Evolutionary conservation across 1,284 basidiomycete genomes (phyloP), one percentile per base, ranked within the genome.

Genomic region (Tilletia indica): DNA sequence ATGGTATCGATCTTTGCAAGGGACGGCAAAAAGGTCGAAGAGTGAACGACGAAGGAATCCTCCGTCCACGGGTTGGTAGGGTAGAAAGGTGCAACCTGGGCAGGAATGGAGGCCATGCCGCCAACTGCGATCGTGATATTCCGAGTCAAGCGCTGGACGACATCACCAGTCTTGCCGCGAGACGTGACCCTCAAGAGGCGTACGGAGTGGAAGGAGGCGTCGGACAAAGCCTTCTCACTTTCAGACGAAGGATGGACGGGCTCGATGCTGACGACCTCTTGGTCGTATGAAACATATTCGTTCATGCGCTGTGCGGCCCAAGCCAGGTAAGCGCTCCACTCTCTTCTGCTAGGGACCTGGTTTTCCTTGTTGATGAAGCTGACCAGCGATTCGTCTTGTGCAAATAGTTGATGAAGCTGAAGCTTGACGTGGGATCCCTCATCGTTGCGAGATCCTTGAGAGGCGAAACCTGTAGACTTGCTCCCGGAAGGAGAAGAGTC

Each of bases 331-430:
- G 81, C 80, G 58, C 79, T 82, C 82, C 82, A 84, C 68, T 84
- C 82, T 16, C 82, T 74, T 49, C 82, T 77, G 69, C 77, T 79
- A 34, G 82, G 82, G 9, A 82, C 76, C 39, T 73, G 74, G 31
- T 82, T 78, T 64, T 82, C 80, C 68, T 78, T 77, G 76, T 84
- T 84, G 78, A 84, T 83, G 76, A 78, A 84, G 68, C 74, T 73
- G 42, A 77, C 76, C 14, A 84, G 78, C 16, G 78, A 16, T 77
- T 77, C 34, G 80, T 71, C 42, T 72, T 72, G 71, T 83, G 80
- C n/a, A 84, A 75, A 70, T 80, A 84, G 76, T 83, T 84, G 71
- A 75, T 74, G 71, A 83, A 84, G 64, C 74, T 79, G 70, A 75
- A 84, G 38, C 76, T 75, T 4, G 82, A 84, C 3, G 82, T 82